phyloP scores from a whole-genome alignment of 176 grass and related monocot species.

The Phoenix roebelenii region DNA sequence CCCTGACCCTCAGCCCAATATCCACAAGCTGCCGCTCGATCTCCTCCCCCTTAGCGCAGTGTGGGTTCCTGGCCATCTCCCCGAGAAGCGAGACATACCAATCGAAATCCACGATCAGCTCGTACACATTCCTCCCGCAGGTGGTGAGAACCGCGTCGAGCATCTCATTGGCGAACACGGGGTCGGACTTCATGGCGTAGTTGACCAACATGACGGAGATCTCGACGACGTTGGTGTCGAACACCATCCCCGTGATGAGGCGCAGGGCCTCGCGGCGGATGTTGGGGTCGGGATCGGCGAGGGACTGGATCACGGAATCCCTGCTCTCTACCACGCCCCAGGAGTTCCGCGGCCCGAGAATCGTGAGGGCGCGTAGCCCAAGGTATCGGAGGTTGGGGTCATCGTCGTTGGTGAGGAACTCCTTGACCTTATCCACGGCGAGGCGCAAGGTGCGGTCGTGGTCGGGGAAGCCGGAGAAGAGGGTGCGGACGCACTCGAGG shows the following conservation, averaged over 20 bases:
- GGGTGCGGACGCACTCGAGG: slow-evolving; percentile 67
- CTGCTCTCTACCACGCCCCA: slow-evolving; percentile 38
- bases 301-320: slow-evolving; percentile 35
- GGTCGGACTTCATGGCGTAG: slow-evolving; percentile 62
- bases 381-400: slow-evolving; percentile 90
- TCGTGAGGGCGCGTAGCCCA: slow-evolving; percentile 56
- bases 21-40: slow-evolving; percentile 78
- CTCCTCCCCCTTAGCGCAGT: slow-evolving; percentile 66
- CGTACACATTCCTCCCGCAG: slow-evolving; percentile 65
- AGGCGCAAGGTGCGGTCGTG: slow-evolving; percentile 46
- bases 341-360: slow-evolving; percentile 43
- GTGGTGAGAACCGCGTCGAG: slow-evolving; percentile 47
- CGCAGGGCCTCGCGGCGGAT: slow-evolving; percentile 49
- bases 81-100: slow-evolving; percentile 67
- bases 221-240: slow-evolving; percentile 40
- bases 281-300: slow-evolving; percentile 59
- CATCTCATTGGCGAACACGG: slow-evolving; percentile 73
- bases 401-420: slow-evolving; percentile 49
- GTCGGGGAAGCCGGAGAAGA: slow-evolving; percentile 40
- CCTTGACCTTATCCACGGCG: slow-evolving; percentile 66
- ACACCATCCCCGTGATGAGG: slow-evolving; percentile 53
- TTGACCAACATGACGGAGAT: slow-evolving; percentile 47
- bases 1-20: slow-evolving; percentile 73
- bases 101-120: slow-evolving; percentile 77
- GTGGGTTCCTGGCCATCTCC: slow-evolving; percentile 65